Evolutionary conservation across 768 basidiomycete genomes (phyloP), one percentile per base, ranked within the genome.

Genomic region (Kwoniella shandongensis): DNA sequence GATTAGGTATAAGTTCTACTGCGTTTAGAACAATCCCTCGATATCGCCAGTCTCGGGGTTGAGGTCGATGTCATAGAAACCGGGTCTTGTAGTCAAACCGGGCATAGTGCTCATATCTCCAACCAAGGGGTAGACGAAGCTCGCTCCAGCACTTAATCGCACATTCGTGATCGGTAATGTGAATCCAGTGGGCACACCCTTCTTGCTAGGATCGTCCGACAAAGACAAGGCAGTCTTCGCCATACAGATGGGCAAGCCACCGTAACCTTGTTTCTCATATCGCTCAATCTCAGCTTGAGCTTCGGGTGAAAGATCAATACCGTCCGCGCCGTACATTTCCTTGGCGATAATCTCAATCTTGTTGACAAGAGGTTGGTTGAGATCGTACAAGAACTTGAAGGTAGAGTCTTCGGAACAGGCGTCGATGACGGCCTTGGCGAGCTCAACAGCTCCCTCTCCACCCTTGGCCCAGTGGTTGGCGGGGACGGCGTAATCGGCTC

Each of bases 391-490:
- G 85, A 91, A 93, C 76, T 87, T 88, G 83, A 99, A 99, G 29
- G 62, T 51, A 0, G 90, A 89, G 56, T 84, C 80, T 59, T 69
- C 70, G 73, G 91, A 86, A 78, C 93, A 97, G 25, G 87, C 85
- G 17, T 82, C 79, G 67, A 99, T 82, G 65, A 97, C 86, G n/a
- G 93, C 90, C 71, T 97, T 86, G 15, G 94, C 94, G 59, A 99
- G 85, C 26, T 84, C 85, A 56, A 85, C 82, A 44, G 94, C 94
- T 51, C 96, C 94, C 38, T 84, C 84, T 44, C 94, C 94, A 68
- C 94, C 96, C 68, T 91, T 81, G 18, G 93, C 94, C 94, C 96
- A 99, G 80, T 98, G 96, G 79, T 88, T 94, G 78, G 88, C 91
- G 61, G 96, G 86, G 2, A 98, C 86, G 32, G 94, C 94, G 51